These are phyloP conservation scores for Aegilops longissima DNA, from an alignment of 176 grass and related monocot genomes.

Conservation along the genomic window DNA sequence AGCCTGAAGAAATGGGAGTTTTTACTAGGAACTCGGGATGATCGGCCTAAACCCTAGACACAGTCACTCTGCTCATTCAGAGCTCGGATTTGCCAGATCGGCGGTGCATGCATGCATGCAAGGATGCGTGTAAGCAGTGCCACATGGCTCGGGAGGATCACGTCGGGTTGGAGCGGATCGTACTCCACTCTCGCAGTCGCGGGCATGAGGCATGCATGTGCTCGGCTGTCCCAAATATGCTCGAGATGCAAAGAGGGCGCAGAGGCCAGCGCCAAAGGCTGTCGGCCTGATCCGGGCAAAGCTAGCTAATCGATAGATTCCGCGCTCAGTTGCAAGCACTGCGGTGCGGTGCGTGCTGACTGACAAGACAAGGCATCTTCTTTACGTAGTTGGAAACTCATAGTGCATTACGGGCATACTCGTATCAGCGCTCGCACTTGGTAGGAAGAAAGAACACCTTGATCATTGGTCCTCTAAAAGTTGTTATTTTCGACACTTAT, in stretches of 20 bases:
- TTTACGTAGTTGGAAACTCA: background rate
- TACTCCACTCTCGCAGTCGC: background rate
- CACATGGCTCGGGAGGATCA: background rate
- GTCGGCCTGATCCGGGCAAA: constrained; percentile 26
- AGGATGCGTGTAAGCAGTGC: background rate
- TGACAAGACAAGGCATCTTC: background rate
- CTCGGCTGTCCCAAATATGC: background rate
- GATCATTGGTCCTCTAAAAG: background rate
- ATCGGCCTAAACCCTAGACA: background rate
- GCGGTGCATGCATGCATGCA: background rate
- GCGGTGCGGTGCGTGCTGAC: background rate
- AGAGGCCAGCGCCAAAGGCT: background rate
- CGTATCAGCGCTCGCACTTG: background rate
- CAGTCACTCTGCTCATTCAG: background rate
- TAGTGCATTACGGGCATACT: background rate
- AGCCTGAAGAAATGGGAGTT: background rate
- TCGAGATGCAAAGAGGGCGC: background rate
- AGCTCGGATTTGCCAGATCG: background rate
- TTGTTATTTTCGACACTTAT: background rate
- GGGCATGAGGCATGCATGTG: constrained; percentile 5
- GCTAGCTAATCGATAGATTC: background rate
- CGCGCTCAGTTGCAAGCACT: background rate
- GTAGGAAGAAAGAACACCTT: background rate
- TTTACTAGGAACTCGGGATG: background rate
- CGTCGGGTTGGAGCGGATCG: background rate